Evolutionary conservation across 2,329 filamentous ascomycete species (phyloP), one percentile per base, ranked within the genome.

Genomic region (Colletotrichum sp.): DNA sequence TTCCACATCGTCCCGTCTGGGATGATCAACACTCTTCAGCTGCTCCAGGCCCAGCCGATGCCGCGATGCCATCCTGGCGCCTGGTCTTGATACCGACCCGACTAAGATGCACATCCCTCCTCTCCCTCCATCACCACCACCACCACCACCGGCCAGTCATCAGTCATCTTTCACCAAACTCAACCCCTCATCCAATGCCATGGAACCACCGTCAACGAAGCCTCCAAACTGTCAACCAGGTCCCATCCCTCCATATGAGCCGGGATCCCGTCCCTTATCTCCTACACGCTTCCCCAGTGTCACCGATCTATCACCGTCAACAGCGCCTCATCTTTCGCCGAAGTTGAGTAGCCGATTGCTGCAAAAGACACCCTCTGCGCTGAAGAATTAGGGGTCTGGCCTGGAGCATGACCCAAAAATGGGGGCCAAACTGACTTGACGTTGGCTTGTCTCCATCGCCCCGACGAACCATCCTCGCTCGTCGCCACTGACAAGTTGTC

Each of bases 251-350:
- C 48, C 65, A 32, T 26, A 16, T 43, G 12, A 21, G 16, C 70
- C 36, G 48, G 74, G 74, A 76, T 76, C 39, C 28, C 28, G 63
- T 24, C 69, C 57, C 63, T 64, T 72, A 15, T 21, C n/a, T 68
- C 28, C 28, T 55, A 48, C 64, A 55, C 30, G n/a, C 43, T 52
- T 30, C 24, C 36, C 39, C 32, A 30, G 36, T 30, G 36, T 66
- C 13, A 52, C 71, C 21, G 32, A 72, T 63, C 36, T 26, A 43
- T 63, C 71, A 9, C 36, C 65, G 55, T 60, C 28, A 57, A 32
- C 43, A 66, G 36, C 30, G 43, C 69, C 48, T 72, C 60, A 43
- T 34, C 32, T 59, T 43, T 16, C 43, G 21, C 24, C 34, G 34
- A 72, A 61, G 15, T 32, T 71, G 34, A 65, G 34, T 52, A 60